phyloP scores from a whole-genome alignment of 805 yeast genomes.

The Helenozyma rhizophorensis region DNA sequence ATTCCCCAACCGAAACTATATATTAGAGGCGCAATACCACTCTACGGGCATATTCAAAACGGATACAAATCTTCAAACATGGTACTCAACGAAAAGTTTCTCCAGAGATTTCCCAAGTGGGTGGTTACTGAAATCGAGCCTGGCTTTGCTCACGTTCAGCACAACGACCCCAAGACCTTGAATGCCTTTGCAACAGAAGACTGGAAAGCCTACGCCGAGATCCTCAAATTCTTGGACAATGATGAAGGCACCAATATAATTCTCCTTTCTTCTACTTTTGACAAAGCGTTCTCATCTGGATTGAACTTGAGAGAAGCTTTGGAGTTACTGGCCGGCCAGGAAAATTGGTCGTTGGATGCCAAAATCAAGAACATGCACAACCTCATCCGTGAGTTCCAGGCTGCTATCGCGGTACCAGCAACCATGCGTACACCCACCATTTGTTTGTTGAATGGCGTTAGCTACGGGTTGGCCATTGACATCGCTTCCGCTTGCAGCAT shows the following conservation, averaged over 20 bases:
- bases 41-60: no score
- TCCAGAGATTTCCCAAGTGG: slow-evolving; percentile 16
- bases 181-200: slow-evolving; percentile 56
- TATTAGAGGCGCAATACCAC: no score
- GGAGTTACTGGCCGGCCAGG: slow-evolving; percentile 6
- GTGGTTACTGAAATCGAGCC: slow-evolving; percentile 39
- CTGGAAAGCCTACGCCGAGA: slow-evolving; percentile 53
- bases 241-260: slow-evolving; percentile 48
- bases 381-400: slow-evolving; percentile 56
- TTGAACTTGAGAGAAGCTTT: slow-evolving; percentile 46
- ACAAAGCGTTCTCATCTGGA: slow-evolving; percentile 60
- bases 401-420: slow-evolving; percentile 46
- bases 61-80: slow-evolving; percentile 1
- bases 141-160: slow-evolving; percentile 52
- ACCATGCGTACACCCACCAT: slow-evolving; percentile 58
- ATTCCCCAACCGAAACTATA: no score
- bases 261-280: slow-evolving; percentile 50
- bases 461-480: slow-evolving; percentile 67
- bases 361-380: slow-evolving; percentile 26
- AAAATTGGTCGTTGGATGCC: slow-evolving; percentile 9
- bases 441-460: slow-evolving; percentile 59
- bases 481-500: slow-evolving; percentile 56
- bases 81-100: slow-evolving; percentile 4
- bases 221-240: slow-evolving; percentile 43
- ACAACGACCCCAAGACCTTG: slow-evolving; percentile 55